Evolutionary conservation across 2,329 filamentous ascomycete species (phyloP), one percentile per base, ranked within the genome.

Genomic region (Xylaria sp.): DNA sequence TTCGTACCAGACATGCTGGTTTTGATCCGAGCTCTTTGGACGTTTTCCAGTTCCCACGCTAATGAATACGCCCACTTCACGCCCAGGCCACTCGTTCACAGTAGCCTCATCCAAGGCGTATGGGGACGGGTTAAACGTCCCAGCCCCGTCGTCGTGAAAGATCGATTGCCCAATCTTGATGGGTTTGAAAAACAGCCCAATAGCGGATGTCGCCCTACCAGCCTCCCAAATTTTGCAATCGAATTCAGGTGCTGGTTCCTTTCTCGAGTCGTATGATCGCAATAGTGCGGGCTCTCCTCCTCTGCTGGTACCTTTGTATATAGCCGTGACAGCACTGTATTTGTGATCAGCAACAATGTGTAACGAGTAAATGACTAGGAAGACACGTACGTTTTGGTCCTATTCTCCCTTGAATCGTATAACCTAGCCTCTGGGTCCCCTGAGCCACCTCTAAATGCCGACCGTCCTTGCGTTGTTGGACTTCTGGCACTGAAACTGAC

Each of bases 191-290:
- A 95, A 95, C 45, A 97, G 82, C 0, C 92, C 92, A 0, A 94
- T 95, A 0, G 95, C 92, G 56, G 87, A 92, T 0, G 95, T 99
- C n/a, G 95, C 95, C 63, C 95, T 88, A 11, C 95, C 95, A 4
- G 95, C 95, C 78, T 99, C 90, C 95, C 95, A 99, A 60, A 99
- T 95, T 47, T 90, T 96, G 78, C 94, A 97, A 73, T 97, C 91
- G 65, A 92, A 94, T 76, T 97, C 94, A 2, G 94, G 91, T 0
- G 93, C 86, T 0, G 94, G 91, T 76, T 98, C 95, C 76, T 91
- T 92, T 71, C 94, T 87, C 15, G 95, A 98, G 75, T 98, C 94
- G 78, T 99, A 99, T 1, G 94, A 98, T 68, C 95, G 89, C 58
- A 99, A 81, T 62, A 98, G 78, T 8, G 89, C 89, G 2, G 94